Evolutionary conservation across 2,329 filamentous ascomycete species (phyloP), one percentile per base, ranked within the genome.

Genomic region (Curvularia hawaiiensis): DNA sequence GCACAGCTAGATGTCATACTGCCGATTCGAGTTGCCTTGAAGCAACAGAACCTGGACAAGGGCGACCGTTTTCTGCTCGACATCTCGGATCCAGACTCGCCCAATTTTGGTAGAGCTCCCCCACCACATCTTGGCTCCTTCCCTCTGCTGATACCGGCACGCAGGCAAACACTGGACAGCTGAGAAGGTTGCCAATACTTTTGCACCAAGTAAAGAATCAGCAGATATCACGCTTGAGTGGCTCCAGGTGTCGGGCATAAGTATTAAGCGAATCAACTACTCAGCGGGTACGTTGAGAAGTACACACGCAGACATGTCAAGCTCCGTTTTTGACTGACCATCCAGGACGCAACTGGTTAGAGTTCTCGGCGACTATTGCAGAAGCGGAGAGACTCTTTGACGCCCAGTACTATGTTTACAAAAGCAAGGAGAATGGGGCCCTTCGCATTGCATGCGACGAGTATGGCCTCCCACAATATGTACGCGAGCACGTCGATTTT

Each of bases 401-500:
- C 0, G 65, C 64, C 3, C 45, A 65, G 38, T 67, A 67, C 18
- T 52, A 64, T 50, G 48, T 56, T 45, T 67, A 55, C 54, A 49
- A 62, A 11, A 60, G 64, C 48, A 61, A 57, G 31, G 43, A 56
- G 6, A 56, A 58, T n/a, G 62, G 62, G 2, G 59, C 54, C 26
- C 54, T 52, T 24, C 58, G 54, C 12, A 56, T 66, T 52, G 62
- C 58, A 5, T 66, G 64, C 57, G 64, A 66, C 31, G 50, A 61
- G 41, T 66, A 66, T 48, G 54, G 59, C 12, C 47, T 66, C 28
- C 58, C 58, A 1, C 56, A 59, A 24, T 47, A 54, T 6, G 52
- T 66, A n/a, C 53, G 53, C 18, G 56, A 59, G 28, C 61, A 67
- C 22, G 54, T 67, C 26, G 63, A 67, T 31, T 65, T 61, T 24